Base-by-base conservation (phyloP, 257 asterid species). In the Gentiana macrophylla region DNA sequence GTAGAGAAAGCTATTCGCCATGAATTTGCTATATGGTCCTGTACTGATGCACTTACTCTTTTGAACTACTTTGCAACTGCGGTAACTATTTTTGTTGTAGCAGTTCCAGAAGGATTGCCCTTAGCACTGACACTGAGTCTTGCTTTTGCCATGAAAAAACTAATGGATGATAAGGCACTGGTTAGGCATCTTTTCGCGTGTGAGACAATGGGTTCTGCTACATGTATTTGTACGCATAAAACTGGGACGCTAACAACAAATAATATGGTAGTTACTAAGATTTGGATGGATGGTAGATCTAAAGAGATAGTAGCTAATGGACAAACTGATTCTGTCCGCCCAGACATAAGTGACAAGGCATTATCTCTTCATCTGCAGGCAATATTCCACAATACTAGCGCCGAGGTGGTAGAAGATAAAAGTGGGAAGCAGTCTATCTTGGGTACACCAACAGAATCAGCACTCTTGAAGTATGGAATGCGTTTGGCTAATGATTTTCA, bases 191-290 rank as follows among this genome's bases (percentile, higher is more conserved):
- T 92, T 32, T 83, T 97, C 33, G 97, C 98, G 46, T 92, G 98
- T 72, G 98, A 92, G 77, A 92, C 98, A 6, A 92, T 92, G 98
- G 98, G 98, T 56, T 92, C 98, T 53, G 98, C 94, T 38, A 81
- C 94, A 53, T 71, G 81, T 74, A 91, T 91, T 70, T 91, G 96
- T 76, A 87, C 98, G 0, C 96, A 91, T 75, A 91, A 91, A 82
- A 91, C 96, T 12, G 98, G 98, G 63, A 91, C 98, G 11, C 63
- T 91, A 72, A 91, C 98, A 53, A 87, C 98, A 51, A 91, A 91
- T 73, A 85, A 78, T 66, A 91, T 91, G 98, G 94, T 83, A 37
- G 93, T 91, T 56, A 75, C 63, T 64, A 91, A 84, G 77, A 74
- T 72, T 60, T 91, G 95, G 94, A 75, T 79, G n/a, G 74, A 77